phyloP scores from a whole-genome alignment of 306 rosid species.

The Pterocarpus macrocarpus region DNA sequence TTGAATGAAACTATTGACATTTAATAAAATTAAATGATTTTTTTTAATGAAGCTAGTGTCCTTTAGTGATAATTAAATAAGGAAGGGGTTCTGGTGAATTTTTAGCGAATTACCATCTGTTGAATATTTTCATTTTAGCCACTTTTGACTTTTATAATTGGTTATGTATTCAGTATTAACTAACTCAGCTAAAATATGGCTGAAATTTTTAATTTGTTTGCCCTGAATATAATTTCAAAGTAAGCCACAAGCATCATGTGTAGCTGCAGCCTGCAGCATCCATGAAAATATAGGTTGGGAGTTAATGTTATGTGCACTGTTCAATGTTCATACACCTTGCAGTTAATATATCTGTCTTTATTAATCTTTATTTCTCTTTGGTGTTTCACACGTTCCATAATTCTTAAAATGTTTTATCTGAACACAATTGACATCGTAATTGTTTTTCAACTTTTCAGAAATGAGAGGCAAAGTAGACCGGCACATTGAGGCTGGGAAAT shows the following conservation, averaged over 20 bases:
- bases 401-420: conserved; percentile 7
- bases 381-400: conserved; percentile 29
- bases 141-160: conserved; percentile 13
- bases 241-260: not conserved
- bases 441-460: conserved; percentile 56
- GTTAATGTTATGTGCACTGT: conserved; percentile 16
- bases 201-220: not conserved
- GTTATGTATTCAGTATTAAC: not conserved
- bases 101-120: conserved; percentile 3
- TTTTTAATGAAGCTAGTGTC: conserved; percentile 3
- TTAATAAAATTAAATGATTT: not conserved
- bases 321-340: conserved; percentile 13
- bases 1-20: conserved; percentile 4
- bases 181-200: not conserved
- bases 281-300: not conserved
- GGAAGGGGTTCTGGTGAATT: conserved; percentile 18
- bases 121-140: conserved; percentile 13
- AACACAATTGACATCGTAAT: conserved; percentile 27
- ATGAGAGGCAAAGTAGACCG: conserved; percentile 31
- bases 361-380: not conserved
- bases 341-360: conserved; percentile 32
- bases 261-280: conserved; percentile 22
- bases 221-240: not conserved
- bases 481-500: conserved; percentile 40
- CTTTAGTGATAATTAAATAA: not conserved